phyloP scores from a whole-genome alignment of 345 rosid species.

The Linum lewisii region DNA sequence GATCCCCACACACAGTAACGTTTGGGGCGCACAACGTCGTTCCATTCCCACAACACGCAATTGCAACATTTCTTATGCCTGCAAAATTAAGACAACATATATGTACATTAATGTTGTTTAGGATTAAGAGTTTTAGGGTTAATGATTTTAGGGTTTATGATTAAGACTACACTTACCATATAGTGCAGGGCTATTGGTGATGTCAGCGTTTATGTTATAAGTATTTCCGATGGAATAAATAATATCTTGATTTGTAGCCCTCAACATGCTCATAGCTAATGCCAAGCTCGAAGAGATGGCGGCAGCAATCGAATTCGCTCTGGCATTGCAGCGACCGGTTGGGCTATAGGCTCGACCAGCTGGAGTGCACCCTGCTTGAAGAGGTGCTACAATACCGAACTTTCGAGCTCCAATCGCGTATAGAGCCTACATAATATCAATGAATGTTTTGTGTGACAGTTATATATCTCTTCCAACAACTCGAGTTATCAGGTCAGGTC shows the following conservation, averaged over 20 bases:
- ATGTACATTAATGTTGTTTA: no score
- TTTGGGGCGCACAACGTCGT: neutral
- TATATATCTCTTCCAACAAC: no score
- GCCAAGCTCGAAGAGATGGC: neutral
- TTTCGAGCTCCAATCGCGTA: neutral
- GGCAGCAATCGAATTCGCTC: neutral
- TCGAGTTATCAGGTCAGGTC: no score
- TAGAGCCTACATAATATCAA: neutral
- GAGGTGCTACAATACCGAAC: neutral
- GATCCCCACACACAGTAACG: neutral
- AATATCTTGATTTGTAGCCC: neutral
- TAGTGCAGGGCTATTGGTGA: neutral
- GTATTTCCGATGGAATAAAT: neutral
- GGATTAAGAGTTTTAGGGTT: no score
- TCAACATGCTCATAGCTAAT: neutral
- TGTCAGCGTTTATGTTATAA: neutral
- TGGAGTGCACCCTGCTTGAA: neutral
- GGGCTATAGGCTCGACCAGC: neutral
- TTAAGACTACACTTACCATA: neutral
- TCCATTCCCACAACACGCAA: neutral
- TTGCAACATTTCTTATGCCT: neutral
- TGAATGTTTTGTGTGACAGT: no score
- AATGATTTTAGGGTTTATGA: no score
- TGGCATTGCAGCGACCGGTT: neutral
- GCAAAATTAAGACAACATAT: no score